Base-by-base conservation (phyloP, 2,329 filamentous ascomycete species). In the Daldinia sp. region DNA sequence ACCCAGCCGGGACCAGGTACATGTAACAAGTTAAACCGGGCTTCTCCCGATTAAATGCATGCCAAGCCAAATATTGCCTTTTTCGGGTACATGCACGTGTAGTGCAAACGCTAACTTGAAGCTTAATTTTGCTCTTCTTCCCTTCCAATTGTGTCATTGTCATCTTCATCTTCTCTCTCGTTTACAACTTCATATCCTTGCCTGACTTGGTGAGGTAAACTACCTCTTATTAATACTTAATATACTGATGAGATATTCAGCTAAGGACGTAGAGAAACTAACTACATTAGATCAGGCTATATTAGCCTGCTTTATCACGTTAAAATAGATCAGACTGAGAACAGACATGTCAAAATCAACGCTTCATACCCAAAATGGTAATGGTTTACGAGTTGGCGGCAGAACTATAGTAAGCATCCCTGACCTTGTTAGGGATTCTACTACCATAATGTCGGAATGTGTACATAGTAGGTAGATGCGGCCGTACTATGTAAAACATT, bases 281-380 rank as follows among this genome's bases (percentile, higher is more conserved):
- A 42, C 35, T 42, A 4, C 53, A 13, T 51, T 2, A 4, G 53
- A 30, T 30, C 18, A n/a, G 30, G 26, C 20, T 30, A 28, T 20
- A 20, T 41, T 15, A 13, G 15, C 37, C 28, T 13, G 30, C 62
- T 59, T 35, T 28, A 18, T 50, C 13, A 13, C 55, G 54, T 65
- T 60, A 9, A 33, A 33, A 35, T 10, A 35, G 7, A 35, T 9
- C 33, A 35, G 33, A 35, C 33, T 35, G 2, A n/a, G 48, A 60
- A 60, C 48, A 57, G 6, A 50, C 13, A 50, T 18, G 26, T 50
- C 7, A 50, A 50, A 51, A 33, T 18, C 46, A 51, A 51, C 46
- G 26, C 7, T 12, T 33, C 15, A n/a, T 33, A 7, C 26, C 26
- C 46, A 18, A 33, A 30, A 10, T 18, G 26, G 46, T 26, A 51